Evolutionary conservation across 768 basidiomycete species (phyloP), one percentile per base, ranked within the genome.

Genomic region (Kwoniella botswanensis): DNA sequence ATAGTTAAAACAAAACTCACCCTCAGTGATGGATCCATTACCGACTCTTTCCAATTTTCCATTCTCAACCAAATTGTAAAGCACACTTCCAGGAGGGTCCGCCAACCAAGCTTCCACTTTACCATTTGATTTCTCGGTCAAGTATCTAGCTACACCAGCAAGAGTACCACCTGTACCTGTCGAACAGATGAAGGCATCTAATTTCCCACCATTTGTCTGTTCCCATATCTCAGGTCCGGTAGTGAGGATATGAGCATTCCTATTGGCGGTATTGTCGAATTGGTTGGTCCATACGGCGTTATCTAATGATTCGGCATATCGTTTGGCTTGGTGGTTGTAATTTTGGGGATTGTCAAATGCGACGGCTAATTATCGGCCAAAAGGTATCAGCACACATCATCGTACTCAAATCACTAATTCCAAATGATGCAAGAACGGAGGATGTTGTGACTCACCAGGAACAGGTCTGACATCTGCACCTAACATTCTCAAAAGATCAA

Each of bases 191-290:
- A 99, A 99, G n/a, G 87, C 97, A 78, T 97, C 91, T 1, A 98
- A 70, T 15, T 87, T 85, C 2, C 93, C 93, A 21, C 73, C 75
- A 46, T 86, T 76, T 1, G 90, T 93, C 83, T 98, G 96, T 63
- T 89, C 88, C 93, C 93, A 97, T 63, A 99, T 95, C 84, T 99
- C 97, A 0, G 97, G 97, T 0, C 96, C 97, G 3, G 96, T 99
- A 4, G 93, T 89, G 50, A 86, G 80, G 82, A 95, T 97, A 82
- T 99, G 97, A 21, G 90, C 91, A 22, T 90, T 77, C 17, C 95
- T 89, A 81, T 99, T 99, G 21, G 96, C 93, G 26, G 87, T 89
- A 84, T 98, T 98, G 85, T 98, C 96, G 79, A 99, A 98, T 84
- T 99, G 97, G 85, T 99, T 85, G 63, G 93, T 98, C 96, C 97